phyloP scores from a whole-genome alignment of 2,329 filamentous ascomycete genomes.

The Cladosporium cucumerinum region DNA sequence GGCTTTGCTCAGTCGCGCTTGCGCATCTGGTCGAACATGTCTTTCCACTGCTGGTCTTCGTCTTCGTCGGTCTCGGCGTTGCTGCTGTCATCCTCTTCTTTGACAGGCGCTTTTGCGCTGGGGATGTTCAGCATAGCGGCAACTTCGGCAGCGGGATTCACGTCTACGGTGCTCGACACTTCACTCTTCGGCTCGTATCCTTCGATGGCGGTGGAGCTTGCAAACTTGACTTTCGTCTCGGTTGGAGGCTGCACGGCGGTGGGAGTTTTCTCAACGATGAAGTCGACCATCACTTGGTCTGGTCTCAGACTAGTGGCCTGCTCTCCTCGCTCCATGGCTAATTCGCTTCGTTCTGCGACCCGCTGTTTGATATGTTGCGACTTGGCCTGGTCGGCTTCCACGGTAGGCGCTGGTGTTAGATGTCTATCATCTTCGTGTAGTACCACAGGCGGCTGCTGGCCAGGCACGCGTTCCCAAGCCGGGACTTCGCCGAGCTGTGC shows the following conservation, averaged over 20 bases:
- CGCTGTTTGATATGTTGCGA: not conserved
- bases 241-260: not conserved
- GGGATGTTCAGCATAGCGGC: conserved; percentile 7
- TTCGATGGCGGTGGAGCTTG: conserved; percentile 10
- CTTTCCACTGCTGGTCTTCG: conserved; percentile 18
- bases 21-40: conserved; percentile 16
- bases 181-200: conserved; percentile 12
- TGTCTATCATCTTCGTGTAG: conserved; percentile 36
- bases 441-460: conserved; percentile 37
- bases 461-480: conserved; percentile 72
- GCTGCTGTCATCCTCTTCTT: not conserved
- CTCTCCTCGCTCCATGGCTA: conserved; percentile 47
- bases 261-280: conserved; percentile 33
- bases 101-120: not conserved
- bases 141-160: not conserved
- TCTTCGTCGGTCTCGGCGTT: conserved; percentile 2
- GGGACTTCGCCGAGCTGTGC: conserved; percentile 84
- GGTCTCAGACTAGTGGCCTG: conserved; percentile 28
- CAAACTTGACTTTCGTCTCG: conserved; percentile 3
- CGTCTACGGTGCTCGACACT: not conserved
- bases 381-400: not conserved
- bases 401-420: not conserved
- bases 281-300: conserved; percentile 32
- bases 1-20: conserved; percentile 7
- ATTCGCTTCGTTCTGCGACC: conserved; percentile 32